phyloP scores from a whole-genome alignment of 768 basidiomycete genomes.

The Russula compacta region DNA sequence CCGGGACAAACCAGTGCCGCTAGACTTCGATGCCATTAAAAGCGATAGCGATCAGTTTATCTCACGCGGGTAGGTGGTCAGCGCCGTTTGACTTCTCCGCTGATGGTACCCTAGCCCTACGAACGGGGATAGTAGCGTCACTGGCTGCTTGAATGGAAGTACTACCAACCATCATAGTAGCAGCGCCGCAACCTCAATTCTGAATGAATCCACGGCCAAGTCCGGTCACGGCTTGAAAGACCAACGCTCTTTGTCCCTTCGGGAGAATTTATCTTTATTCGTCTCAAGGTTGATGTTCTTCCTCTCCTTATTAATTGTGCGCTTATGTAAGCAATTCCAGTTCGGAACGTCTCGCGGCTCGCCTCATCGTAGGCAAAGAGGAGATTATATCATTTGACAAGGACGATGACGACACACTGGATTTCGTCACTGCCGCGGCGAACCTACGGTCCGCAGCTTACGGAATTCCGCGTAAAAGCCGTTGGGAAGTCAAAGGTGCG shows the following conservation, averaged over 20 bases:
- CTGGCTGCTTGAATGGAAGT: constrained; percentile 16
- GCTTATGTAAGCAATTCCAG: constrained; percentile 32
- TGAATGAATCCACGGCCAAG: not conserved
- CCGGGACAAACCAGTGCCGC: constrained; percentile 74
- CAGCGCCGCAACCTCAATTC: constrained; percentile 3
- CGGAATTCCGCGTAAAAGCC: constrained; percentile 78
- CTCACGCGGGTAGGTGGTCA: constrained; percentile 25
- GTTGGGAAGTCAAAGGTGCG: constrained; percentile 94
- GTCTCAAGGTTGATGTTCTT: constrained; percentile 56
- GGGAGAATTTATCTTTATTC: constrained; percentile 79
- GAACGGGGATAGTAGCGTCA: constrained; percentile 12
- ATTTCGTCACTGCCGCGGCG: constrained; percentile 92
- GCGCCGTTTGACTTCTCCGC: constrained; percentile 2
- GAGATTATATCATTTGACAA: constrained; percentile 87
- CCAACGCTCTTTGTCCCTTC: constrained; percentile 65
- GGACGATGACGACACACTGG: constrained; percentile 93
- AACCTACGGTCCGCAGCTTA: constrained; percentile 90
- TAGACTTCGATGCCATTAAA: constrained; percentile 73
- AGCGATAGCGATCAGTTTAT: constrained; percentile 52
- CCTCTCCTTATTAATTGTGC: not conserved
- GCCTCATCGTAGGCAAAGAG: constrained; percentile 51
- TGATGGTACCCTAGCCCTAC: constrained; percentile 23
- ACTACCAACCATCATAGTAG: constrained; percentile 16
- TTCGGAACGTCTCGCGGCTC: constrained; percentile 66
- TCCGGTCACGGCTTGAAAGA: constrained; percentile 52